A percentile compares a stretch with the other conserved stretches of the same genome.
These are phyloP conservation scores for Diaporthe capsici DNA, from an alignment of 2,329 filamentous ascomycete species.

Conservation along the genomic window DNA sequence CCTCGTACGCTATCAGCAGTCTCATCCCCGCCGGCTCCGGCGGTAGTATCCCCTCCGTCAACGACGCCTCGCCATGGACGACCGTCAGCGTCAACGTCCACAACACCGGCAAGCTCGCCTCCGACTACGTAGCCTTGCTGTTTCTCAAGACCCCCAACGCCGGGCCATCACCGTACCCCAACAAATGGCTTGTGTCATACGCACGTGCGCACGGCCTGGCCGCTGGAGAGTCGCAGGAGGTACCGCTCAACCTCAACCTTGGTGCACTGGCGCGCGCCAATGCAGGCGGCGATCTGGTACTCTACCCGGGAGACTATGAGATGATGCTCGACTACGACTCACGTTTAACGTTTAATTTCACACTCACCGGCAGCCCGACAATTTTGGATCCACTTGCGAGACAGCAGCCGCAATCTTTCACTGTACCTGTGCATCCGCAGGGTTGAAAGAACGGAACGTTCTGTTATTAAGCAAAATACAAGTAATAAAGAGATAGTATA, in stretches of 20 bases:
- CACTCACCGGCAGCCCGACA: background rate
- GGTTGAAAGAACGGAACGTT: no score
- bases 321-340: conserved; percentile 1
- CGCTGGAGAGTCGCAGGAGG: background rate
- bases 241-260: background rate
- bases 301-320: conserved; percentile 2
- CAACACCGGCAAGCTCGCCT: background rate
- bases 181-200: conserved; percentile 3
- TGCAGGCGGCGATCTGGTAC: background rate
- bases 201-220: background rate
- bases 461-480: no score
- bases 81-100: background rate
- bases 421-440: no score
- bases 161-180: background rate
- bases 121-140: background rate
- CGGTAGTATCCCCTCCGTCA: background rate
- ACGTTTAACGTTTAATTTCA: background rate
- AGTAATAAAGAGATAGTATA: no score
- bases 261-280: conserved; percentile 1
- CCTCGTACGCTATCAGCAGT: background rate
- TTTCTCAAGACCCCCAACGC: background rate
- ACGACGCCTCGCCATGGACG: background rate
- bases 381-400: background rate
- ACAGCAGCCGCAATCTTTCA: background rate
- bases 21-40: background rate